These are phyloP conservation scores for Boletus fagicola DNA, from an alignment of 768 basidiomycete genomes.

Conservation along the genomic window DNA sequence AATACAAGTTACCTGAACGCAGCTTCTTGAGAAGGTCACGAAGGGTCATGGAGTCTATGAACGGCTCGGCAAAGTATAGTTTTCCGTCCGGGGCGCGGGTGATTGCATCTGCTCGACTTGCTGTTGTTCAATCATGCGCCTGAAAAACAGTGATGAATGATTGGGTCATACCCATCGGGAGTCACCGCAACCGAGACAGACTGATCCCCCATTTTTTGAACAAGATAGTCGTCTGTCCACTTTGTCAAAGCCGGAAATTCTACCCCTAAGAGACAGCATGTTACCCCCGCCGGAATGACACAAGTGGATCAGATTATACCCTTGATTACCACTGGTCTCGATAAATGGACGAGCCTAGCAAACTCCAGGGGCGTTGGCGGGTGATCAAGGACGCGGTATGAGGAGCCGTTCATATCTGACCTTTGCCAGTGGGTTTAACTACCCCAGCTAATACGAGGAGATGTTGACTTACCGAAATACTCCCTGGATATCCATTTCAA, in stretches of 20 bases:
- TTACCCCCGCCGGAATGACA: not conserved
- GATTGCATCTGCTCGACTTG: conserved; percentile 76
- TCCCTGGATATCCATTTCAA: conserved; percentile 40
- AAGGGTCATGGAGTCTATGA: conserved; percentile 67
- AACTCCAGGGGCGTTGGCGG: conserved; percentile 72
- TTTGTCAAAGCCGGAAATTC: conserved; percentile 43
- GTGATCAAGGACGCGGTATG: conserved; percentile 46
- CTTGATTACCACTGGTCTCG: conserved; percentile 73
- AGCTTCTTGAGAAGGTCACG: conserved; percentile 45
- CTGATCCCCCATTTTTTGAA: conserved; percentile 49
- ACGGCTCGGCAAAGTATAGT: conserved; percentile 76
- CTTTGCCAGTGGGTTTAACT: not conserved
- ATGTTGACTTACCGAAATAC: conserved; percentile 30
- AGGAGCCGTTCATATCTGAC: conserved; percentile 59
- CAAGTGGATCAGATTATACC: conserved; percentile 37
- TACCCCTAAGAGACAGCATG: conserved; percentile 40
- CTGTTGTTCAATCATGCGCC: conserved; percentile 14
- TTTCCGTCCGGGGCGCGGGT: conserved; percentile 49
- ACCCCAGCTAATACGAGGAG: not conserved
- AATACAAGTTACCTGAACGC: conserved; percentile 31
- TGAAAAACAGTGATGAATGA: not conserved
- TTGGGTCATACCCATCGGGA: conserved; percentile 66
- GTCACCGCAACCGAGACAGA: conserved; percentile 75
- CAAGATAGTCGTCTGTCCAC: conserved; percentile 71
- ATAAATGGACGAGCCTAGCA: conserved; percentile 60